Evolutionary conservation across 352 stramenopile genomes (phyloP).

Genomic region (Elongisporangium undulatum): DNA sequence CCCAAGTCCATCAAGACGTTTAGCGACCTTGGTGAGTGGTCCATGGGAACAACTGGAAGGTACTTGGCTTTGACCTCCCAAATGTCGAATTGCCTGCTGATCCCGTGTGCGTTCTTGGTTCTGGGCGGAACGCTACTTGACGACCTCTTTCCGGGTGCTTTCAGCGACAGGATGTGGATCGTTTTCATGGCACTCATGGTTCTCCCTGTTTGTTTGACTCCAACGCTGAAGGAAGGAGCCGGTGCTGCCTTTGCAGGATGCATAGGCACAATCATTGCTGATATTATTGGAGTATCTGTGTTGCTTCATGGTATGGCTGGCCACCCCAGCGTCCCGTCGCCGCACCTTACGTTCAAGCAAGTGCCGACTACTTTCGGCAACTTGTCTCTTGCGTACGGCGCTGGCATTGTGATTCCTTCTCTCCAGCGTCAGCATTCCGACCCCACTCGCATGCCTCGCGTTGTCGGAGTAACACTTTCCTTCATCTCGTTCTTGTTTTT

Average conservation of each 20-base stretch:
- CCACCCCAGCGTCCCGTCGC: slow-evolving; percentile 22
- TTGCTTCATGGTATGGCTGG: slow-evolving; percentile 26
- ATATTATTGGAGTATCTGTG: slow-evolving; percentile 24
- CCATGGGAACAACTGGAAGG: too few species aligned
- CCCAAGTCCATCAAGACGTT: slow-evolving; percentile 57
- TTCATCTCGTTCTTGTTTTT: slow-evolving; percentile 34
- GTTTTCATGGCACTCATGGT: slow-evolving; percentile 47
- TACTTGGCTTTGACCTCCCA: slow-evolving; percentile 18
- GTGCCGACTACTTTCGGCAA: slow-evolving; percentile 35
- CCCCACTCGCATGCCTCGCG: slow-evolving; percentile 25
- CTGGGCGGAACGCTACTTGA: slow-evolving; percentile 34
- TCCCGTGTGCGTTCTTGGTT: slow-evolving; percentile 43
- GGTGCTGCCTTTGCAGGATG: slow-evolving; percentile 40
- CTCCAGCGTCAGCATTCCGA: slow-evolving; percentile 15
- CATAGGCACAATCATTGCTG: slow-evolving; percentile 37
- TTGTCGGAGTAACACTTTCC: slow-evolving; percentile 25
- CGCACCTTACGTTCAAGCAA: slow-evolving; percentile 34
- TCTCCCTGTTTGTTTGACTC: slow-evolving; percentile 40
- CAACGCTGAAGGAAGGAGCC: slow-evolving; percentile 50
- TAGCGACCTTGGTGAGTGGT: slow-evolving; percentile 59
- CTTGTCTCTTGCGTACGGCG: slow-evolving; percentile 39
- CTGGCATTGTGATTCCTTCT: slow-evolving; percentile 20
- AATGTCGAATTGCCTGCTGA: slow-evolving; percentile 38
- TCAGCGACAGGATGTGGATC: slow-evolving; percentile 42
- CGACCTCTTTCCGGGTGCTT: slow-evolving; percentile 35